Evolutionary conservation across 2,329 filamentous ascomycete genomes (phyloP).

Genomic region (Fusarium decemcellulare): DNA sequence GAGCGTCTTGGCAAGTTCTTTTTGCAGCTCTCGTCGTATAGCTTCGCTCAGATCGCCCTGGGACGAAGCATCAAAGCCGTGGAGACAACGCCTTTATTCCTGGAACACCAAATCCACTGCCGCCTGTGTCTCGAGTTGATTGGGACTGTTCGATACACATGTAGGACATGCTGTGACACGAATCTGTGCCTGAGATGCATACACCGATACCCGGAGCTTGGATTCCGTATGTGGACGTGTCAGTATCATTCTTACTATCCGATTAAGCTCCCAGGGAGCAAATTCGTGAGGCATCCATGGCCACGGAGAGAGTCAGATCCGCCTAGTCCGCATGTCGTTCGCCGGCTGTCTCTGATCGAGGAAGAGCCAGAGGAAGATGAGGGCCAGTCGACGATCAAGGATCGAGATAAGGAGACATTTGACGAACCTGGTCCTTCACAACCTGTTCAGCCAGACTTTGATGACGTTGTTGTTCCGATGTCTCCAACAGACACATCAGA

Average conservation of each 20-base stretch:
- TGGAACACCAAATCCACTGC: constrained; percentile 26
- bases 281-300: not conserved
- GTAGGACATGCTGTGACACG: constrained; percentile 18
- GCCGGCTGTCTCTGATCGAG: constrained; percentile 15
- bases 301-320: not conserved
- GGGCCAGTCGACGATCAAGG: not conserved
- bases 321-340: not conserved
- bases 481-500: not conserved
- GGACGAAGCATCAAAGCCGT: constrained; percentile 16
- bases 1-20: constrained; percentile 30
- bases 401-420: not conserved
- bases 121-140: constrained; percentile 26
- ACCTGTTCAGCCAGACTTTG: not conserved
- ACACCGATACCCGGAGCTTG: constrained; percentile 7
- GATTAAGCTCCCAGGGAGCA: not conserved
- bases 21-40: constrained; percentile 20
- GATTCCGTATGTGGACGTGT: constrained; percentile 26
- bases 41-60: constrained; percentile 30
- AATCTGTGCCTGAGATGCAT: constrained; percentile 25
- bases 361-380: constrained; percentile 10
- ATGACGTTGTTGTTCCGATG: not conserved
- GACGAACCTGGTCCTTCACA: not conserved
- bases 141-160: constrained; percentile 12
- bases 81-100: constrained; percentile 16
- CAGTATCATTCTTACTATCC: constrained; percentile 22